Evolutionary conservation across 495 filamentous ascomycete genomes (phyloP), one percentile per base, ranked within the genome.

Genomic region (Achaetomiella virescens): DNA sequence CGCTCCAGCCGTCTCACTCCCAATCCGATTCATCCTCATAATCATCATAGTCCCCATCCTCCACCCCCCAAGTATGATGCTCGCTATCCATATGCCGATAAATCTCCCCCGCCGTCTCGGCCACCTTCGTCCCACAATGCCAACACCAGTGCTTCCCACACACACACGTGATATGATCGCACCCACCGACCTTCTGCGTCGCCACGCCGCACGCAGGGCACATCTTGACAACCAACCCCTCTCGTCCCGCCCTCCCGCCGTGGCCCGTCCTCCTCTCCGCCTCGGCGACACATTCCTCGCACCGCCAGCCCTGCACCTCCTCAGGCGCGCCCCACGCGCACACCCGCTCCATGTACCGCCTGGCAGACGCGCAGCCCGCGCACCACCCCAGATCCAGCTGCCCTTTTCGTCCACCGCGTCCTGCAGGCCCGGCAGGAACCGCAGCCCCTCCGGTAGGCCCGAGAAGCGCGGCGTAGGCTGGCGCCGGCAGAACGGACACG

Each of bases 331-430:
- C 59, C 11, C 18, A 12, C 11, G 54, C 59, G 21, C 59, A 61
- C 4, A 54, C 45, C 49, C 59, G 12, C 37, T 54, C 54, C 36
- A 71, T 51, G 37, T 56, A 66, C 55, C 60, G 63, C 58, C 64
- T 70, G 1, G 74, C 75, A 4, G 31, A 9, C 2, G 60, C 59
- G 43, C 75, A 76, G 31, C 51, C 50, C 10, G 4, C 22, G 52
- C 75, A 78, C 70, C 74, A 76, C 8, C 72, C 41, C 68, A 73
- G 1, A 76, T 68, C 70, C 70, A 75, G n/a, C 37, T 27, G 6
- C 70, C 72, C 2, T 43, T 31, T n/a, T 72, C 65, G 9, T 52
- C 48, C 24, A 75, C 60, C 11, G 70, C 74, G 3, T 47, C 45
- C 17, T 29, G 37, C 27, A 72, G 48, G 15, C 60, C 59, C 5